Evolutionary conservation across 768 basidiomycete species (phyloP), one percentile per base, ranked within the genome.

Genomic region (Xerocomellus dryophilus): DNA sequence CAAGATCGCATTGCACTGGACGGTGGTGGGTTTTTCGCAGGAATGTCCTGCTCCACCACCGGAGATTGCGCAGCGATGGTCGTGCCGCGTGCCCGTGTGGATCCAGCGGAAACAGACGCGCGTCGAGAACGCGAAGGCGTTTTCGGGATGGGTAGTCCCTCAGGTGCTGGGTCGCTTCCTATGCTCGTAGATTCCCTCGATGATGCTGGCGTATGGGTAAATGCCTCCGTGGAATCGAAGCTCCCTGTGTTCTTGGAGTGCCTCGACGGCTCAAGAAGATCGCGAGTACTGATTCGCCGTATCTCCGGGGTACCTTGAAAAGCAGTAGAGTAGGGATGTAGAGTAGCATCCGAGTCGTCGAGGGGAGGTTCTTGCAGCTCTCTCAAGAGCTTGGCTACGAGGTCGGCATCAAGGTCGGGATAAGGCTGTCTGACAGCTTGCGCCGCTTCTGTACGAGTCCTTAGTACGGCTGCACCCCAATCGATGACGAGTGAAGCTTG

Each of bases 401-500:
- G 45, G 46, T 47, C 43, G n/a, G 60, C 15, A 32, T 71, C 68
- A 1, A 66, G 54, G n/a, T 65, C 70, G 9, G 23, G 23, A 38
- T 50, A 66, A 7, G 70, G 60, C 36, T 71, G 68, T 34, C 64
- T 66, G 39, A 71, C 43, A 0, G 43, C 32, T 11, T 59, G 61
- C 0, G 56, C n/a, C 5, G 56, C 5, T 20, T 70, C 70, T 29
- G 62, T 31, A 14, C 68, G 66, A 38, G 63, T 59, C 31, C 65
- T 69, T 7, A 81, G 60, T 38, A 80, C 61, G 29, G 75, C 74
- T 18, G 62, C 59, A 32, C 67, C 68, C 81, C 81, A 86, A 51
- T 83, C 79, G 27, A 83, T 62, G 36, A 76, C 74, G 6, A 73
- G 62, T 0, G 82, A 79, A 0, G 83, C 84, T 47, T 85, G 83